These are phyloP conservation scores for Schoenoplectus triqueter DNA, from an alignment of 202 grass and related monocot genomes.

Conservation along the genomic window DNA sequence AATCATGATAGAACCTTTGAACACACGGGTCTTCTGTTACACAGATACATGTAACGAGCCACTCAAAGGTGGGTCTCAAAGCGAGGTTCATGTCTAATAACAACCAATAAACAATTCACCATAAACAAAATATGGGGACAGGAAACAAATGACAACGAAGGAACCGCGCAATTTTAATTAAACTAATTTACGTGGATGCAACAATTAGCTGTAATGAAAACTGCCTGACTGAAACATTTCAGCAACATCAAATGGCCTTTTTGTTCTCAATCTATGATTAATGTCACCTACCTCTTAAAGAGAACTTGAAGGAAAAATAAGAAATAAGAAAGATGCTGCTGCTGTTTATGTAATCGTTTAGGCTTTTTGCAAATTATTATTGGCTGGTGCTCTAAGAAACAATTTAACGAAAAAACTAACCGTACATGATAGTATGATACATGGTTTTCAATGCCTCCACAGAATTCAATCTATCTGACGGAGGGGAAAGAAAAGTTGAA, in stretches of 20 bases:
- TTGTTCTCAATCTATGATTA: conserved; percentile 7
- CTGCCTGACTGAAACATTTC: neutral
- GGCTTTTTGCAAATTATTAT: neutral
- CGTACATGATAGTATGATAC: no score
- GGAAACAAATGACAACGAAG: neutral
- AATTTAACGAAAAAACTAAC: neutral
- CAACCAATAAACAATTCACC: neutral
- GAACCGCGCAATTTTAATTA: neutral
- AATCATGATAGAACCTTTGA: conserved; percentile 23
- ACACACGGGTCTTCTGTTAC: conserved; percentile 6
- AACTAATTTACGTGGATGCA: neutral
- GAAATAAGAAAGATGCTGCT: neutral
- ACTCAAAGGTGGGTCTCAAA: neutral
- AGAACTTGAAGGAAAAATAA: neutral
- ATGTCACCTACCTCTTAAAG: conserved; percentile 11
- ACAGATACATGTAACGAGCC: neutral
- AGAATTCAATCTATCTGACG: no score
- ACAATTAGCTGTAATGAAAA: conserved; percentile 17
- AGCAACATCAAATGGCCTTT: neutral
- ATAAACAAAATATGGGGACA: neutral
- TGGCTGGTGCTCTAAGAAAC: neutral
- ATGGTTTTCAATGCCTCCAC: neutral
- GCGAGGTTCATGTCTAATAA: neutral
- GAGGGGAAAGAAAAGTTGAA: neutral
- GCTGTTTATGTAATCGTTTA: neutral